These are phyloP conservation scores for Penicillium sp. DNA, from an alignment of 2,329 filamentous ascomycete species.

Conservation along the genomic window DNA sequence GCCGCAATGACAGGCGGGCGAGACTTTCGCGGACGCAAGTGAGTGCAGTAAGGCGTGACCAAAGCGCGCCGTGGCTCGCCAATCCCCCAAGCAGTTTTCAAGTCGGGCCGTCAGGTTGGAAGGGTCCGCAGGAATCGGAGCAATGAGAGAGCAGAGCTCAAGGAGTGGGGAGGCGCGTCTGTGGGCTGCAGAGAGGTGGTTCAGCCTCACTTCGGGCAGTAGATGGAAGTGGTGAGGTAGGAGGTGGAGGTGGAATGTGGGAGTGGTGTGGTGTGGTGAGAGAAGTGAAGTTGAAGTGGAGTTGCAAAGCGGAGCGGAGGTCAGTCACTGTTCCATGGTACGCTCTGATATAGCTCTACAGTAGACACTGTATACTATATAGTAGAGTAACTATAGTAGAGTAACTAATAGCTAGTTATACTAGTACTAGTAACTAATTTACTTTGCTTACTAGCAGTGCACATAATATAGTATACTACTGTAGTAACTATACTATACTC, in stretches of 20 bases:
- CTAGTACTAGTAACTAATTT: too few relatives aligned
- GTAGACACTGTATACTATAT: too few relatives aligned
- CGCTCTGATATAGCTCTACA: too few relatives aligned
- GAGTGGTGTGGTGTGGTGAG: neutral
- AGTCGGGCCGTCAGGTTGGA: slow-evolving; percentile 27
- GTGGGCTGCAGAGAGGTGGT: slow-evolving; percentile 12
- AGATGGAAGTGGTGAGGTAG: slow-evolving; percentile 11
- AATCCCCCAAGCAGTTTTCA: slow-evolving; percentile 11
- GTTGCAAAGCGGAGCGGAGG: neutral
- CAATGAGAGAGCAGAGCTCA: slow-evolving; percentile 16
- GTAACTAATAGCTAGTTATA: too few relatives aligned
- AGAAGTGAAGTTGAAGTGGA: neutral
- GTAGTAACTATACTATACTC: too few relatives aligned
- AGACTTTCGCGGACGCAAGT: slow-evolving; percentile 22
- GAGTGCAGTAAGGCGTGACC: slow-evolving; percentile 18
- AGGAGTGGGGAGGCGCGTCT: slow-evolving; percentile 19
- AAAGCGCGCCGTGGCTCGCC: slow-evolving; percentile 15
- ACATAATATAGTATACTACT: too few relatives aligned
- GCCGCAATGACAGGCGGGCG: slow-evolving; percentile 8
- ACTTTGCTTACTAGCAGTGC: too few relatives aligned
- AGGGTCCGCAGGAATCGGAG: slow-evolving; percentile 22
- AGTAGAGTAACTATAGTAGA: too few relatives aligned
- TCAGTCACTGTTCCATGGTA: neutral
- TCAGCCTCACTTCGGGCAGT: slow-evolving; percentile 4
- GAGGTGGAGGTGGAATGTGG: slow-evolving; percentile 17